These are phyloP conservation scores for Actinomortierella ambigua DNA, from an alignment of 371 early-diverging fungal species.

Conservation along the genomic window DNA sequence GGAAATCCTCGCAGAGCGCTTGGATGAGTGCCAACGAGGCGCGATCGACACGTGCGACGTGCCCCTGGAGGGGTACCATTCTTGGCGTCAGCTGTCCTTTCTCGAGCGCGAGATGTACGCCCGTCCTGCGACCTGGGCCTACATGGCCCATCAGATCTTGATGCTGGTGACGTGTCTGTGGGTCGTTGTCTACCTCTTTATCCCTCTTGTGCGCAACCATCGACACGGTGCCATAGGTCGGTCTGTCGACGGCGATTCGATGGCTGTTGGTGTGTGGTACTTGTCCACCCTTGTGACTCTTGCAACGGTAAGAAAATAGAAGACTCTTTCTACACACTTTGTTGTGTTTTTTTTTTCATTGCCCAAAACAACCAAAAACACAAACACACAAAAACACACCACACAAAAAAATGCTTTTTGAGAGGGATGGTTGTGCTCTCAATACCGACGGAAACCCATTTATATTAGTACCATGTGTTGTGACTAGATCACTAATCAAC, in stretches of 20 bases:
- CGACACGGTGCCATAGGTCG: slow-evolving; percentile 25
- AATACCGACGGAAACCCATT: too few relatives aligned
- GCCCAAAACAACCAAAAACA: too few relatives aligned
- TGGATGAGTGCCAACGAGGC: neutral
- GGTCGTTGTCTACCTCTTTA: slow-evolving; percentile 28
- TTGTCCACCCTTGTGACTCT: slow-evolving; percentile 12
- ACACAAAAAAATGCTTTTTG: too few relatives aligned
- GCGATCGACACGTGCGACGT: neutral
- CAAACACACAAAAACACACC: too few relatives aligned
- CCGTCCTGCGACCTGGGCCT: slow-evolving; percentile 7
- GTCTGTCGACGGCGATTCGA: slow-evolving; percentile 29
- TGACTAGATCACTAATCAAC: too few relatives aligned
- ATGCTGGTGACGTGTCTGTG: slow-evolving; percentile 20
- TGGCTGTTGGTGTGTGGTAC: slow-evolving; percentile 45
- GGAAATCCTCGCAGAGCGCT: neutral
- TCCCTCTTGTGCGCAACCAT: slow-evolving; percentile 31
- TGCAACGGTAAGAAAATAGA: slow-evolving; percentile 26
- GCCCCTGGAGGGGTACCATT: neutral
- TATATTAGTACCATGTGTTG: too few relatives aligned
- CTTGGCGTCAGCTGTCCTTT: slow-evolving; percentile 12
- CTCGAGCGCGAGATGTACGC: slow-evolving; percentile 19
- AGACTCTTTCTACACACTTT: too few relatives aligned
- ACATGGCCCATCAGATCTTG: slow-evolving; percentile 19
- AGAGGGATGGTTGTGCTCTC: too few relatives aligned
- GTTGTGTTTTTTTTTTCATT: neutral